Base-by-base conservation (phyloP, 2,329 filamentous ascomycete genomes). In the Botryotinia calthae region DNA sequence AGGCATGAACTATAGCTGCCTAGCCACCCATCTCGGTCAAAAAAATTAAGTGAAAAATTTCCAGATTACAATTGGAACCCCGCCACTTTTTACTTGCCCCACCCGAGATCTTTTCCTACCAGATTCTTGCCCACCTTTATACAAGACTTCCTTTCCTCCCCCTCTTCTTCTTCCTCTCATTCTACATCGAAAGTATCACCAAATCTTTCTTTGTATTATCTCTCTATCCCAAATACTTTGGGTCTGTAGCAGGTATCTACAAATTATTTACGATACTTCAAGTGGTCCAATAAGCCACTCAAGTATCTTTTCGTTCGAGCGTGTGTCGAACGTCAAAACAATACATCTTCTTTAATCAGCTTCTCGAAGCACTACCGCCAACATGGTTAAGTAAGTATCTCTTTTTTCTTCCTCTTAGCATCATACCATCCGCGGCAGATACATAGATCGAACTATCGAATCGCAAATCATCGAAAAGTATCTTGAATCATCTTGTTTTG, bases 371-470 rank as follows among this genome's bases (percentile, higher is more conserved):
- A 92, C 89, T 84, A 93, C 94, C 93, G 94, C 87, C 92, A 98
- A 94, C 85, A 99, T 99, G 96, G 96, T 99, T 85, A 98, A 98
- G 95, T 98, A 92, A 92, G 95, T 95, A 72, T 37, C 62, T 4
- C 69, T n/a, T 18, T 18, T 14, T 18, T 5, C 25, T 14, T 71
- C 70, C 63, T 56, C 66, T 63, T 51, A 67, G 25, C 48, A 37
- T 31, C 25, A 71, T 54, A 28, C 16, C 25, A 54, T 28, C 22
- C 37, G n/a, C 20, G 28, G 22, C 46, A 54, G 44, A 70, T 25
- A 3, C 2, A 40, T 25, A 40, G 31, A 51, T 34, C 16, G 8
- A 37, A 14, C 48, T 34, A 22, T 12, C 56, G 20, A 14, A 42
- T 42, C 18, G 68, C 31, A 42, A 34, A 51, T 25, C 42, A 37